Conservation (phyloP, 345 rosid species). For the Psidium guajava region DNA sequence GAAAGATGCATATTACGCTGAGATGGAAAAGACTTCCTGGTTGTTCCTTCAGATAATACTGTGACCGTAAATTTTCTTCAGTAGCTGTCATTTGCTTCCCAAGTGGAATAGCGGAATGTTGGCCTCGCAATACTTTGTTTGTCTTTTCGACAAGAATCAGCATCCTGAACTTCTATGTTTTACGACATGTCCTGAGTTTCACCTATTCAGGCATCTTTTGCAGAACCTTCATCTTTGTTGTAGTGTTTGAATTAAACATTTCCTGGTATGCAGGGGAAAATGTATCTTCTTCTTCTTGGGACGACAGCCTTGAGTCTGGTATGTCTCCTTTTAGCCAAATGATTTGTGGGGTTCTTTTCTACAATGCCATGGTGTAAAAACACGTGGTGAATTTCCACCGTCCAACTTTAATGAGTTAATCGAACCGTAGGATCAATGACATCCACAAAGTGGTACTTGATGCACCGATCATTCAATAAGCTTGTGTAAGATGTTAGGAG, state of each 20-base stretch:
- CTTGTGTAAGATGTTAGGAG: not conserved
- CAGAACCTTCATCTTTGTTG: not conserved
- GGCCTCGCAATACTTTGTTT: not conserved
- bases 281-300: conserved; percentile 98
- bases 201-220: not conserved
- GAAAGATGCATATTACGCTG: not conserved
- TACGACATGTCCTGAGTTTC: not conserved
- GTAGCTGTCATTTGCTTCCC: not conserved
- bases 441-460: not conserved
- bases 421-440: not conserved
- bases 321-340: conserved; percentile 5
- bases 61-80: not conserved
- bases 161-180: not conserved
- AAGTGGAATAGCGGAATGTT: not conserved
- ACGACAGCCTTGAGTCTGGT: conserved; percentile 97
- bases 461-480: not conserved
- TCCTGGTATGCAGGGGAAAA: conserved; percentile 61
- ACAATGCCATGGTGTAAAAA: not conserved
- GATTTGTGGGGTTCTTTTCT: not conserved
- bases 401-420: not conserved
- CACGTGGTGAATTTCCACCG: not conserved
- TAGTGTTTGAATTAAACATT: not conserved
- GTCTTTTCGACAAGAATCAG: not conserved
- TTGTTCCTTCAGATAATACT: not conserved
- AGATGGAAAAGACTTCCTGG: not conserved